Conservation (phyloP, 2,329 filamentous ascomycete species). For the Phaeophleospora eucalypticola region DNA sequence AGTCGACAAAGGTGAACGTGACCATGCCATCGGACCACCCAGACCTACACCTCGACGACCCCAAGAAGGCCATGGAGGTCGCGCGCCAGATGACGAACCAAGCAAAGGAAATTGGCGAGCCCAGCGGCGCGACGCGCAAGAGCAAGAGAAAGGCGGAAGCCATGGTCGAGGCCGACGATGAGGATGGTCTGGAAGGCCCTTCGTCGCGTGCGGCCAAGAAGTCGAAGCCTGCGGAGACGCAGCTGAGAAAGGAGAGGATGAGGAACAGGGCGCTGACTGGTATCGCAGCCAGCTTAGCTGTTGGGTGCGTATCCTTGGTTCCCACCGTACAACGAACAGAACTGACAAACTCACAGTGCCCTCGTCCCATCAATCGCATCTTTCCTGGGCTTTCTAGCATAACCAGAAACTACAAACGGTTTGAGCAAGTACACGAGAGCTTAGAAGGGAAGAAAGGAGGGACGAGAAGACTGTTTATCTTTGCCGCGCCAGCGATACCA, state of each 20-base stretch:
- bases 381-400: not conserved
- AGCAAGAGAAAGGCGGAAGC: conserved; percentile 73
- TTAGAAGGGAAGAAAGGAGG: not conserved
- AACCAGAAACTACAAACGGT: not conserved
- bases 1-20: conserved; percentile 68
- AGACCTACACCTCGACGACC: conserved; percentile 70
- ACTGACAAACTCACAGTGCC: conserved; percentile 17
- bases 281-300: conserved; percentile 77
- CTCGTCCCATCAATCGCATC: conserved; percentile 27
- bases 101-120: conserved; percentile 61
- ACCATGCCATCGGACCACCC: conserved; percentile 66
- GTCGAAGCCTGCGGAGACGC: conserved; percentile 68
- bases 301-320: conserved; percentile 66
- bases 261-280: conserved; percentile 81
- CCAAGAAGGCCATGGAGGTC: conserved; percentile 69
- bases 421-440: not conserved
- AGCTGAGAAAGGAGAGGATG: conserved; percentile 80
- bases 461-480: not conserved
- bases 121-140: conserved; percentile 34
- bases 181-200: conserved; percentile 48
- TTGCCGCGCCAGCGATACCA: conserved; percentile 13
- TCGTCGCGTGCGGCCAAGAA: conserved; percentile 56
- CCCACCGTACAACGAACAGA: not conserved
- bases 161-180: conserved; percentile 51
- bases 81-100: conserved; percentile 56